These are phyloP conservation scores for rapeseed (Brassica napus) DNA, from an alignment of 345 rosid genomes.

Conservation along the genomic window DNA sequence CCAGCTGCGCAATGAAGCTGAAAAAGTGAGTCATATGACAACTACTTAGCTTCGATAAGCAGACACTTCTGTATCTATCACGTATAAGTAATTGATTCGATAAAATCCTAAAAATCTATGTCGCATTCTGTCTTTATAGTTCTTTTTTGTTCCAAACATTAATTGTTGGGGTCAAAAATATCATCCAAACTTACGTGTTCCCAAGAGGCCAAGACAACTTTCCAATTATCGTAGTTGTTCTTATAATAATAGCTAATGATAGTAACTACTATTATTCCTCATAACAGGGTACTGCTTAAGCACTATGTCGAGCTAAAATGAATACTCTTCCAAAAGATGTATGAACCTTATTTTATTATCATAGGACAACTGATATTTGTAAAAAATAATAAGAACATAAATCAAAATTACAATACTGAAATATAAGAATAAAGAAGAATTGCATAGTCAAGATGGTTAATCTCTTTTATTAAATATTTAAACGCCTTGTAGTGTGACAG, in stretches of 20 bases:
- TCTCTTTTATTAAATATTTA: no score
- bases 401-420: no score
- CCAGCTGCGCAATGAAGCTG: constrained; percentile 35
- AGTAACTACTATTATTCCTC: constrained; percentile 5
- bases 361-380: no score
- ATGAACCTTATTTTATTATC: no score
- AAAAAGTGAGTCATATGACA: constrained; percentile 27
- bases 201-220: constrained; percentile 8
- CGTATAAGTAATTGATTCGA: background rate
- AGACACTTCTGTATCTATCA: constrained; percentile 23
- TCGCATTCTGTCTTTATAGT: background rate
- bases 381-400: no score
- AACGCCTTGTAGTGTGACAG: no score
- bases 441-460: no score
- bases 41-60: constrained; percentile 36
- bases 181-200: constrained; percentile 22
- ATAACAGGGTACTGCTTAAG: constrained; percentile 27
- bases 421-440: no score
- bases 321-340: background rate
- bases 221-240: constrained; percentile 14
- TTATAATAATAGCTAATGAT: constrained; percentile 14
- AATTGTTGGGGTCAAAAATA: background rate
- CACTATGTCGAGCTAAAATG: constrained; percentile 30
- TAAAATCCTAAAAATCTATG: background rate
- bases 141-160: background rate